phyloP scores from a whole-genome alignment of 176 grass and related monocot species.

The Eleusine indica region DNA sequence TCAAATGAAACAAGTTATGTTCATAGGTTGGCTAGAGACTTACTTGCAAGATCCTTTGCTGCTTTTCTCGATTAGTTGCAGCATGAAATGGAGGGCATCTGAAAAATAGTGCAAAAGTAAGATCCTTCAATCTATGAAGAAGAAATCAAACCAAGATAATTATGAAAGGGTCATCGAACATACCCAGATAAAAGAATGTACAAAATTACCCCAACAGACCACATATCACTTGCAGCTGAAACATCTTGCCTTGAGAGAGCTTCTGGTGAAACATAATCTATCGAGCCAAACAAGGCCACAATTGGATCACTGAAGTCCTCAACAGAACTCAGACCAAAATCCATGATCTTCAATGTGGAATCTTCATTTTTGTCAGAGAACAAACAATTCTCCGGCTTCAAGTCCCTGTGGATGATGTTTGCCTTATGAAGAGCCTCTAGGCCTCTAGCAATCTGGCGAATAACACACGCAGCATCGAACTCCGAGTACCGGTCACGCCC shows the following conservation, averaged over 20 bases:
- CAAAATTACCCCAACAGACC: slow-evolving; percentile 76
- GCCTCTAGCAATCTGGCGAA: slow-evolving; percentile 62
- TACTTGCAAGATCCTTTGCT: slow-evolving; percentile 66
- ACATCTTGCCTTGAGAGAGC: slow-evolving; percentile 60
- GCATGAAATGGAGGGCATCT: slow-evolving; percentile 75
- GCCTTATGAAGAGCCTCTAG: slow-evolving; percentile 66
- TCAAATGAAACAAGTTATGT: background rate
- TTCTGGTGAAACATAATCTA: slow-evolving; percentile 80
- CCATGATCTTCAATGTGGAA: slow-evolving; percentile 71
- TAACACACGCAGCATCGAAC: slow-evolving; percentile 52
- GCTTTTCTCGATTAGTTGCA: slow-evolving; percentile 69
- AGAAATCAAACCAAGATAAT: slow-evolving; percentile 23
- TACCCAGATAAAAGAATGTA: slow-evolving; percentile 80
- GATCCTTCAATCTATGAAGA: background rate
- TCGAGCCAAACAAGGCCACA: slow-evolving; percentile 60
- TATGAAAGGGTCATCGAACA: slow-evolving; percentile 37
- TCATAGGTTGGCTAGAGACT: slow-evolving; percentile 31
- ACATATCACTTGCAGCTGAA: slow-evolving; percentile 73
- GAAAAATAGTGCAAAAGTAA: slow-evolving; percentile 24
- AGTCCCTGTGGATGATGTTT: slow-evolving; percentile 60
- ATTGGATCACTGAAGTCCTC: slow-evolving; percentile 68
- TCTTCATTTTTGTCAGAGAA: slow-evolving; percentile 48
- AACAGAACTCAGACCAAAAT: slow-evolving; percentile 74
- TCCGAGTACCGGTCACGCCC: slow-evolving; percentile 50
- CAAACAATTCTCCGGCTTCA: slow-evolving; percentile 75